Percentiles rank a stretch among this genome's conserved stretches.
These are phyloP conservation scores for Cladosporium cucumerinum DNA, from an alignment of 2,329 filamentous ascomycete genomes.

Conservation along the genomic window DNA sequence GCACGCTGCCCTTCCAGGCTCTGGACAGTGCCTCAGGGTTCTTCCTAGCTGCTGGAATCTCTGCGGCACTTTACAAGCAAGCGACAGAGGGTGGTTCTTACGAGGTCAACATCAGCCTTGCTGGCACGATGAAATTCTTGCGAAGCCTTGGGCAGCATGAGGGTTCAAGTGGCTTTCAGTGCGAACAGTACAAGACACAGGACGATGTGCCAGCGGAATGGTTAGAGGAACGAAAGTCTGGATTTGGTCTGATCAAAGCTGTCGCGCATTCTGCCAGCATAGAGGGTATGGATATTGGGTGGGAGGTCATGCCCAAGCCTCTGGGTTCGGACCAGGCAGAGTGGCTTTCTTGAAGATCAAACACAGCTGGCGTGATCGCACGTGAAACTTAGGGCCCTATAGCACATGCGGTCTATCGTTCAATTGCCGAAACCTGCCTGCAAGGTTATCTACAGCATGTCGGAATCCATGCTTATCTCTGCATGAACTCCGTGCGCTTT, in stretches of 20 bases:
- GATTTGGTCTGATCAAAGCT: slow-evolving; percentile 47
- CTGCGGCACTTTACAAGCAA: slow-evolving; percentile 50
- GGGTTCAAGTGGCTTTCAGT: slow-evolving; percentile 44
- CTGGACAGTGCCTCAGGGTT: slow-evolving; percentile 57
- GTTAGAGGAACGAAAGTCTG: slow-evolving; percentile 46
- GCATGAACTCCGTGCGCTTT: background rate
- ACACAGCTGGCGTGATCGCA: background rate
- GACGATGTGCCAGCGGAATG: slow-evolving; percentile 26
- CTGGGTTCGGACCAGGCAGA: slow-evolving; percentile 47
- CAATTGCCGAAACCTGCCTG: background rate
- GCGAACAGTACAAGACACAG: slow-evolving; percentile 26
- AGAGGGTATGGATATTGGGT: slow-evolving; percentile 46
- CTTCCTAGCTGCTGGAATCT: slow-evolving; percentile 53
- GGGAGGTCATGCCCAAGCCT: slow-evolving; percentile 51
- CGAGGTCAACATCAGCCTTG: slow-evolving; percentile 55
- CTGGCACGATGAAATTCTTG: slow-evolving; percentile 55
- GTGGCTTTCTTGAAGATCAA: background rate
- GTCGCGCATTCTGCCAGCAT: slow-evolving; percentile 50
- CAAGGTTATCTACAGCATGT: background rate
- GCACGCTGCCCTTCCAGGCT: slow-evolving; percentile 52
- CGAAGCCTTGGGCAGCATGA: slow-evolving; percentile 53
- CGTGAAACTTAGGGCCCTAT: background rate
- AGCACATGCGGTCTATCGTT: background rate
- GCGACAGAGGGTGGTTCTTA: slow-evolving; percentile 47
- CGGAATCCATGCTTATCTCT: background rate